phyloP scores from a whole-genome alignment of 2,329 filamentous ascomycete species.

The Hypoxylon sp. region DNA sequence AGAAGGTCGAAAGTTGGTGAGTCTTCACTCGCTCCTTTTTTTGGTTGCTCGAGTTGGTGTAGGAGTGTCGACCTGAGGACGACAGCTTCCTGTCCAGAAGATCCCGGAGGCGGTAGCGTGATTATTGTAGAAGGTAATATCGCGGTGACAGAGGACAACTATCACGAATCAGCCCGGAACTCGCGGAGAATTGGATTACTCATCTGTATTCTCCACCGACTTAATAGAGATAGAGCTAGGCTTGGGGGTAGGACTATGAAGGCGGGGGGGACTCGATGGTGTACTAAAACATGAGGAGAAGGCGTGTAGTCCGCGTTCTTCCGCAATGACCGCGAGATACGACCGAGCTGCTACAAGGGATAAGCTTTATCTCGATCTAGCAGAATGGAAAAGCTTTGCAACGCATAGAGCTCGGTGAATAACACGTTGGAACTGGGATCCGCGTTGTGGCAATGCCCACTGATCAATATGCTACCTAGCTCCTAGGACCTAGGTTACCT shows the following conservation, averaged over 20 bases:
- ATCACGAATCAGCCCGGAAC: slow-evolving; percentile 4
- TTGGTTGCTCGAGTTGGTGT: slow-evolving; percentile 9
- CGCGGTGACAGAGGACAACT: slow-evolving; percentile 4
- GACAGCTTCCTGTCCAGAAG: slow-evolving; percentile 5
- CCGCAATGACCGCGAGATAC: slow-evolving; percentile 19
- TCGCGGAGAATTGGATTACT: slow-evolving; percentile 22
- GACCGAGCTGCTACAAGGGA: not conserved
- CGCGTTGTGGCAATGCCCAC: slow-evolving; percentile 14
- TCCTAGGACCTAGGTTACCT: no score
- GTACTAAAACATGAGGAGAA: slow-evolving; percentile 4
- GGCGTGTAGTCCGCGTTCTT: not conserved
- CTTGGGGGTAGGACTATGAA: slow-evolving; percentile 7
- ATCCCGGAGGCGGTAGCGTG: slow-evolving; percentile 1
- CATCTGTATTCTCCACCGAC: not conserved
- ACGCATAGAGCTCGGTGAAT: slow-evolving; percentile 13
- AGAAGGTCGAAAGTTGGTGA: slow-evolving; percentile 3
- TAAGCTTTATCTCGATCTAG: slow-evolving; percentile 17
- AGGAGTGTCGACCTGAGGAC: not conserved
- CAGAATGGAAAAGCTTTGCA: slow-evolving; percentile 10
- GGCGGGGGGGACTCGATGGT: not conserved
- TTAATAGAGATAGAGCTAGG: slow-evolving; percentile 11
- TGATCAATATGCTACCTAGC: slow-evolving; percentile 1
- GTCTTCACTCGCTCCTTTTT: slow-evolving; percentile 1
- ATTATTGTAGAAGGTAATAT: slow-evolving; percentile 17
- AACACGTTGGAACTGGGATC: slow-evolving; percentile 6